Percentiles rank a stretch among this genome's conserved stretches.
Conservation (phyloP, 2,329 filamentous ascomycete species). For the Rutstroemia sydowiana region DNA sequence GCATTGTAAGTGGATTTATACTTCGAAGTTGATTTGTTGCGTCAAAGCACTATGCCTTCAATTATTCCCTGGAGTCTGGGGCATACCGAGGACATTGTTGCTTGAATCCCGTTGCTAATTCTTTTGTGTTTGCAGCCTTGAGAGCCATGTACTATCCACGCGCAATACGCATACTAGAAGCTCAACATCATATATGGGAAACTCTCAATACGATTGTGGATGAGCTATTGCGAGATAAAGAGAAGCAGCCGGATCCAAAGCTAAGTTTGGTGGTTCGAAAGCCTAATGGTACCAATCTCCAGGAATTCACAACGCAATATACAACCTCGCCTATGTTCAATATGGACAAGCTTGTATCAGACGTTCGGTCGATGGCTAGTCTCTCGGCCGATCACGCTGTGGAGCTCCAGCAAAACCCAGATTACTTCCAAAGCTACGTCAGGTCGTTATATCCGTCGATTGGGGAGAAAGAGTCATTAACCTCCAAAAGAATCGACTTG, state of each 20-base stretch:
- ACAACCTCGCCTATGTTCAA: not conserved
- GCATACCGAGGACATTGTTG: too few relatives aligned
- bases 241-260: not conserved
- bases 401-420: not conserved
- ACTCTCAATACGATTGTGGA: not conserved
- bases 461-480: not conserved
- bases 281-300: not conserved
- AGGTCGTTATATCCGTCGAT: not conserved
- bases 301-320: not conserved
- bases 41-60: too few relatives aligned
- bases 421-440: not conserved
- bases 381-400: not conserved
- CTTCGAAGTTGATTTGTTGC: too few relatives aligned
- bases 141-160: not conserved
- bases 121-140: too few relatives aligned
- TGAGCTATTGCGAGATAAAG: not conserved
- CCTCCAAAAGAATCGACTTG: not conserved
- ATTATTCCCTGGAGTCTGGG: too few relatives aligned
- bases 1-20: not conserved
- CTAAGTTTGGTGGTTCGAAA: not conserved
- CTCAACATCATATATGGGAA: not conserved
- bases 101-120: too few relatives aligned
- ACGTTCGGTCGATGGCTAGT: not conserved
- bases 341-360: not conserved
- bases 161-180: not conserved